Evolutionary conservation across 441 rosid genomes (phyloP).

Genomic region (Sinapis alba): DNA sequence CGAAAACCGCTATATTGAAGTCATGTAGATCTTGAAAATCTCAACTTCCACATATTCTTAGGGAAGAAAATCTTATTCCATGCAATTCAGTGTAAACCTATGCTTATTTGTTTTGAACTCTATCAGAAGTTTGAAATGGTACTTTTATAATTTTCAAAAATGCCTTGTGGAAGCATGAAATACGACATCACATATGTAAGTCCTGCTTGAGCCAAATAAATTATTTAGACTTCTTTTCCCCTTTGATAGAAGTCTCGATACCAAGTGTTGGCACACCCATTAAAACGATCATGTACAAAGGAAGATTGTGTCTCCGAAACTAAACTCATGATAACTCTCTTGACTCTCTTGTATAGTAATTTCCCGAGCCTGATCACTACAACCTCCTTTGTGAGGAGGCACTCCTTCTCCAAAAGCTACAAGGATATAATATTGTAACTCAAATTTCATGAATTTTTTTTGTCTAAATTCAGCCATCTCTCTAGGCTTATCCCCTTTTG

Average conservation of each 20-base stretch:
- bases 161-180: background rate
- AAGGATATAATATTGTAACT: too few species aligned
- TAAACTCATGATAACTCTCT: background rate
- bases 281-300: too few species aligned
- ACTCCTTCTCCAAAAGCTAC: too few species aligned
- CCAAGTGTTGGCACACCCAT: background rate
- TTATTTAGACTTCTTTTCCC: background rate
- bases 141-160: background rate
- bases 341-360: background rate
- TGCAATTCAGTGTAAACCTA: background rate
- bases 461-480: too few species aligned
- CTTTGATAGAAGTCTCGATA: background rate
- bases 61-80: background rate
- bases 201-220: background rate
- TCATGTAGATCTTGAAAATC: too few species aligned
- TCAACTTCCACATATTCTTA: too few species aligned
- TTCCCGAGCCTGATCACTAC: background rate
- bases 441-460: too few species aligned
- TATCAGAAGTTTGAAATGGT: background rate
- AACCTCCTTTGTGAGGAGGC: background rate
- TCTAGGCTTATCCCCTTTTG: too few species aligned
- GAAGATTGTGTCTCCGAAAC: background rate
- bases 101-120: background rate
- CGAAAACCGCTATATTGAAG: too few species aligned
- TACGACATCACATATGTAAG: background rate